Percentiles rank a stretch among this genome's conserved stretches.
Conservation (phyloP, 2,329 filamentous ascomycete species). For the Aspergillus viridinutans region DNA sequence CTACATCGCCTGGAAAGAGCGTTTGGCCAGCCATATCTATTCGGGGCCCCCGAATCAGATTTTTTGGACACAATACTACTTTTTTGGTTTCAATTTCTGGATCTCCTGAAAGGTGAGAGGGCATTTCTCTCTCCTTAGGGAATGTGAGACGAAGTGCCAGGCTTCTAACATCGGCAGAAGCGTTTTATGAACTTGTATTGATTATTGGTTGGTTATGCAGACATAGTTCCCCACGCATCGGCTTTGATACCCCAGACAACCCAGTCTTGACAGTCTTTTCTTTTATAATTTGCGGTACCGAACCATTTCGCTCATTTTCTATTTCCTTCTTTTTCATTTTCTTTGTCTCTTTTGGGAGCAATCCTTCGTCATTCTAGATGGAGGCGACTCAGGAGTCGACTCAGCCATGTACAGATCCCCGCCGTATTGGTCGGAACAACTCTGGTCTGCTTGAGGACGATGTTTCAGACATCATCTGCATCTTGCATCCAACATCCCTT, state of each 20-base stretch:
- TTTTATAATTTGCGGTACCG: not conserved
- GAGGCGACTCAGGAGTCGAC: constrained; percentile 61
- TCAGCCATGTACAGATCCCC: constrained; percentile 75
- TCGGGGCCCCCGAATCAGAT: not conserved
- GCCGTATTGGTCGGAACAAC: constrained; percentile 72
- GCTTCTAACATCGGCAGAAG: not conserved
- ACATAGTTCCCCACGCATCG: constrained; percentile 8
- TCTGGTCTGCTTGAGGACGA: constrained; percentile 80
- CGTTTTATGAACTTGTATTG: constrained; percentile 17
- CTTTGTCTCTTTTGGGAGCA: constrained; percentile 7
- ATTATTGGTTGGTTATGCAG: constrained; percentile 24
- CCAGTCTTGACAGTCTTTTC: constrained; percentile 13
- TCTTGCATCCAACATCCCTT: constrained; percentile 74
- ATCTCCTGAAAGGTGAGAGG: not conserved
- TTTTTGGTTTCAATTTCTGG: not conserved
- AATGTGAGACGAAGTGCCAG: not conserved
- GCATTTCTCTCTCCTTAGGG: not conserved
- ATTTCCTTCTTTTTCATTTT: constrained; percentile 2
- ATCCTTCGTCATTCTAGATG: constrained; percentile 23
- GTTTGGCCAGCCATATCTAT: not conserved
- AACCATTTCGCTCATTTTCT: not conserved
- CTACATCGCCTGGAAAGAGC: not conserved
- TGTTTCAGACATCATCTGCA: constrained; percentile 81
- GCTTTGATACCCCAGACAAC: constrained; percentile 22
- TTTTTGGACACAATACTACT: not conserved